These are phyloP conservation scores for Neurospora tetraspora DNA, from an alignment of 495 filamentous ascomycete species.

Conservation along the genomic window DNA sequence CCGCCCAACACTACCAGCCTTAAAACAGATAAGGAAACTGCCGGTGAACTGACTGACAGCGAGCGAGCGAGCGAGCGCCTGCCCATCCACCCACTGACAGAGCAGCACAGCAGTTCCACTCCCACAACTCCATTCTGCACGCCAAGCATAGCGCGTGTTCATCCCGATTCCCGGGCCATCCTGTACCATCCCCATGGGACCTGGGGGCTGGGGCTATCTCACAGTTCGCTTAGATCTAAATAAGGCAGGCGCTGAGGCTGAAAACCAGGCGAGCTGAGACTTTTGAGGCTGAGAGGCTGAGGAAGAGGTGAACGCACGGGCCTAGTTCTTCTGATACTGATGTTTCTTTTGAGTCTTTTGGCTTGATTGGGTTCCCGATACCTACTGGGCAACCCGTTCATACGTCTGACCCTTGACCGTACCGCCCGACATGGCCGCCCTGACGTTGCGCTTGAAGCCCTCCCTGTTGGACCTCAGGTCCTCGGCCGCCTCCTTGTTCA, in stretches of 20 bases:
- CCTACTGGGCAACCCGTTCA: slow-evolving; percentile 50
- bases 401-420: slow-evolving; percentile 60
- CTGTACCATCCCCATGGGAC: neutral
- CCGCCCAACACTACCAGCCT: neutral
- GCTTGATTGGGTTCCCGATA: neutral
- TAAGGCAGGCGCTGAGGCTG: neutral
- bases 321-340: neutral
- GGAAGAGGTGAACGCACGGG: neutral
- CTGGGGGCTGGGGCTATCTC: neutral
- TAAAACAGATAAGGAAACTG: neutral
- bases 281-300: neutral
- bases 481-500: slow-evolving; percentile 96
- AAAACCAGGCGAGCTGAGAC: neutral
- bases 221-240: neutral
- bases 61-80: neutral
- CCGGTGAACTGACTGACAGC: neutral
- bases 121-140: neutral
- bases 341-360: neutral
- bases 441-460: slow-evolving; percentile 83
- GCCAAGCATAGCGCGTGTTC: neutral
- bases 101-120: neutral
- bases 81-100: neutral
- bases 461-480: slow-evolving; percentile 79
- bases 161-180: neutral
- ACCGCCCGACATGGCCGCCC: slow-evolving; percentile 71